Base-by-base conservation (phyloP, 352 stramenopile species). In the Pythium vanterpoolii region DNA sequence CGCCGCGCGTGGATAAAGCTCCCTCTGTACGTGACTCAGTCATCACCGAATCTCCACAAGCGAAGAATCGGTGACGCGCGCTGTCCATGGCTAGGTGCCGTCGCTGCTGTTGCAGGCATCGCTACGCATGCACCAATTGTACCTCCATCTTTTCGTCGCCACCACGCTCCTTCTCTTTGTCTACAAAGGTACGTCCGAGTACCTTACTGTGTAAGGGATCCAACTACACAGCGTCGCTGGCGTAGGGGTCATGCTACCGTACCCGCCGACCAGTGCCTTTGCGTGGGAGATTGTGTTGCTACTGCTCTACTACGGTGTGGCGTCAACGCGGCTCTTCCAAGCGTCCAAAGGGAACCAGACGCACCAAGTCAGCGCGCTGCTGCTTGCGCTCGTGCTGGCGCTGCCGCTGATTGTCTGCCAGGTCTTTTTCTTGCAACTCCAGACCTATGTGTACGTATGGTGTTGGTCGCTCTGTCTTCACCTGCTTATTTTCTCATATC, bases 261-360 rank as follows among this genome's bases (percentile, higher is more conserved):
- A 80, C 33, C 68, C 78, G 43, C 62, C 79, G 5, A 81, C 68
- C 8, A 73, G 72, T 9, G 71, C 76, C 4, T 71, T 89, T 42
- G 68, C 69, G 18, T 82, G 79, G 69, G 83, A 91, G 44, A 24
- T 93, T 8, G 52, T 82, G 27, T 73, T 93, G 44, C 69, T 91
- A 19, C 13, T 76, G 28, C 66, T 92, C 30, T 93, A 91, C 51
- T 60, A 73, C 27, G 27, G 72, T 43, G 67, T 93, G 27, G 76
- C 89, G 44, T 74, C 61, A 48, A 78, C 71, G 24, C 69, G 86
- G 13, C 56, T 95, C 13, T 92, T 88, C 45, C 83, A 93, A 70
- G 82, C 69, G 2, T 91, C 86, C 18, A 95, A 95, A 67, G 86
- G 86, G 46, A 95, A 95, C 68, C 83, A 87, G 33, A 90, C 77